Percentiles rank a stretch among this genome's conserved stretches.
phyloP scores from a whole-genome alignment of 2,329 filamentous ascomycete species.

The Calonectria honghensis region DNA sequence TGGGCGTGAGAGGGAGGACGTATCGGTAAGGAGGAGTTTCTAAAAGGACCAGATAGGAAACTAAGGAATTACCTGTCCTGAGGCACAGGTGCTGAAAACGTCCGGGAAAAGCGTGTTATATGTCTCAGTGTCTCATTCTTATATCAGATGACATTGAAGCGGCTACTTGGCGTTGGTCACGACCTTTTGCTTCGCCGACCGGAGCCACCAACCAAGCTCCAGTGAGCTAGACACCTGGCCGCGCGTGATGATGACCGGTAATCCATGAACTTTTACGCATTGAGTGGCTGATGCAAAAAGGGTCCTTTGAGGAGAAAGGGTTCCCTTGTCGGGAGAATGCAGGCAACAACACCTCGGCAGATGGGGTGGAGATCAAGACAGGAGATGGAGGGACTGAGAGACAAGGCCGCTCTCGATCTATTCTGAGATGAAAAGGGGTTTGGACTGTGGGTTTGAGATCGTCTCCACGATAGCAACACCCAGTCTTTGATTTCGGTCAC shows the following conservation, averaged over 20 bases:
- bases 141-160: constrained; percentile 12
- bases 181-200: not conserved
- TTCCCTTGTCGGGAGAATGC: constrained; percentile 8
- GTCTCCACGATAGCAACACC: not conserved
- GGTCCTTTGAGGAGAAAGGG: constrained; percentile 7
- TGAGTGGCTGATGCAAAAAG: constrained; percentile 24
- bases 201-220: not conserved
- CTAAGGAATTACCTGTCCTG: not conserved
- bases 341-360: not conserved
- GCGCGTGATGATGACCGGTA: not conserved
- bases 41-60: not conserved
- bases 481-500: constrained; percentile 13
- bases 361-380: constrained; percentile 3
- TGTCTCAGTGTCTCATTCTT: constrained; percentile 16
- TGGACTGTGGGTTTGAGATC: not conserved
- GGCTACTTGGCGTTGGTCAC: constrained; percentile 23
- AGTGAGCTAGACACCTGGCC: not conserved
- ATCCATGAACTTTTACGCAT: not conserved
- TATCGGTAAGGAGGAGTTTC: not conserved
- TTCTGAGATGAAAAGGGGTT: not conserved
- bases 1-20: not conserved
- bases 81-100: not conserved
- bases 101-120: not conserved
- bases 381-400: not conserved
- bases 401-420: not conserved